Percentiles rank a stretch among this genome's conserved stretches.
Evolutionary conservation across 805 yeast species (phyloP).

Genomic region (Clavispora phyllophila): DNA sequence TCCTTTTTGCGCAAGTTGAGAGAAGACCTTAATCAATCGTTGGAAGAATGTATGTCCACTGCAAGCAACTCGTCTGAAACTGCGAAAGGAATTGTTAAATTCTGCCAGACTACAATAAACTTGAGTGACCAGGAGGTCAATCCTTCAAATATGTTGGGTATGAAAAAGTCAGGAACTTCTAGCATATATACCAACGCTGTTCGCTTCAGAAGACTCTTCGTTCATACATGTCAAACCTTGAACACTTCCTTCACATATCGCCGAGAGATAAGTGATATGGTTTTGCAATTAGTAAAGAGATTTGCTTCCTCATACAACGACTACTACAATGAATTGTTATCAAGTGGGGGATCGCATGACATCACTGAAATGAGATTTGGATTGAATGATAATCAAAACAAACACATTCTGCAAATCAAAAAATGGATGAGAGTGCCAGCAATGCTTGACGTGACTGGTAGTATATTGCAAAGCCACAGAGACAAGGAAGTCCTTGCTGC

Average conservation of each 20-base stretch:
- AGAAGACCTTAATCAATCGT: conserved; percentile 47
- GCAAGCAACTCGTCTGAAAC: not conserved
- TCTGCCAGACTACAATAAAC: conserved; percentile 6
- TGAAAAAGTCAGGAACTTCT: not conserved
- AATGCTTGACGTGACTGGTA: conserved; percentile 20
- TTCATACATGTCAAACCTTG: conserved; percentile 45
- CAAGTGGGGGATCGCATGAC: conserved; percentile 23
- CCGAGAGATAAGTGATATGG: conserved; percentile 46
- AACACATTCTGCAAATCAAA: conserved; percentile 23
- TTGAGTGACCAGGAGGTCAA: conserved; percentile 5
- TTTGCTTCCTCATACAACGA: conserved; percentile 28
- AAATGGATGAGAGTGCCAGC: conserved; percentile 31
- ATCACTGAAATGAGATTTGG: conserved; percentile 11
- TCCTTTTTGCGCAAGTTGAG: conserved; percentile 63
- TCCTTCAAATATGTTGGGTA: not conserved
- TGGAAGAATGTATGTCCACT: conserved; percentile 34
- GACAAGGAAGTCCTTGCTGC: conserved; percentile 3
- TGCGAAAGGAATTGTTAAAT: conserved; percentile 1
- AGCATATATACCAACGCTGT: conserved; percentile 38
- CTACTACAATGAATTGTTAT: conserved; percentile 34
- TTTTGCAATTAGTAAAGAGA: conserved; percentile 34
- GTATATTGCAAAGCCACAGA: conserved; percentile 6
- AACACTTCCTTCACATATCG: conserved; percentile 60
- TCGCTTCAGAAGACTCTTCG: conserved; percentile 44
- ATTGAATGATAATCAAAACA: conserved; percentile 2